These are phyloP conservation scores for Abeoforma whisleri DNA, from an alignment of 78 protist genomes.

Conservation along the genomic window DNA sequence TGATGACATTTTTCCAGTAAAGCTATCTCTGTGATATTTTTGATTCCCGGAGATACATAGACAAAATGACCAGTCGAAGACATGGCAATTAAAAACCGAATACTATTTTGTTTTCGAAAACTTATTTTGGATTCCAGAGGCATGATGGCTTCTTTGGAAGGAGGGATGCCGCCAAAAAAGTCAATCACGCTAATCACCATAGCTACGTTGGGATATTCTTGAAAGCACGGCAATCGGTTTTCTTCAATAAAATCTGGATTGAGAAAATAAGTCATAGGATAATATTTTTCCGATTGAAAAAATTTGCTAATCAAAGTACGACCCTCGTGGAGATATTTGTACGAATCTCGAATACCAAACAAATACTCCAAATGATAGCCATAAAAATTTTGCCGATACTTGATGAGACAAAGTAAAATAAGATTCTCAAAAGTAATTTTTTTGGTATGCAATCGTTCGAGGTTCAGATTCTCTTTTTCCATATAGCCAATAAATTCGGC, in stretches of 20 bases:
- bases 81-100: neutral
- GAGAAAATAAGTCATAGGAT: neutral
- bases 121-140: neutral
- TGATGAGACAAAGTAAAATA: too few species aligned
- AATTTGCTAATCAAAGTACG: too few species aligned
- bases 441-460: too few species aligned
- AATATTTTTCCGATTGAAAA: neutral
- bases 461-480: too few species aligned
- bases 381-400: too few species aligned
- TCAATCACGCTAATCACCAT: neutral
- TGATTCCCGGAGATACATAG: neutral
- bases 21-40: neutral
- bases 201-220: neutral
- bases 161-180: neutral
- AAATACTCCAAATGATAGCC: too few species aligned
- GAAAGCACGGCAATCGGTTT: neutral
- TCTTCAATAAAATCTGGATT: neutral
- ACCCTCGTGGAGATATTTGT: too few species aligned
- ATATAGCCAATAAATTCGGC: too few species aligned
- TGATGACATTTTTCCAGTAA: neutral
- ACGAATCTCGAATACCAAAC: too few species aligned
- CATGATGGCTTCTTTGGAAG: neutral
- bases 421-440: too few species aligned
- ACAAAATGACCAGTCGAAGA: neutral
- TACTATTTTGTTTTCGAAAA: neutral